Evolutionary conservation across 345 rosid genomes (phyloP).

Genomic region (Aquilaria sinensis): DNA sequence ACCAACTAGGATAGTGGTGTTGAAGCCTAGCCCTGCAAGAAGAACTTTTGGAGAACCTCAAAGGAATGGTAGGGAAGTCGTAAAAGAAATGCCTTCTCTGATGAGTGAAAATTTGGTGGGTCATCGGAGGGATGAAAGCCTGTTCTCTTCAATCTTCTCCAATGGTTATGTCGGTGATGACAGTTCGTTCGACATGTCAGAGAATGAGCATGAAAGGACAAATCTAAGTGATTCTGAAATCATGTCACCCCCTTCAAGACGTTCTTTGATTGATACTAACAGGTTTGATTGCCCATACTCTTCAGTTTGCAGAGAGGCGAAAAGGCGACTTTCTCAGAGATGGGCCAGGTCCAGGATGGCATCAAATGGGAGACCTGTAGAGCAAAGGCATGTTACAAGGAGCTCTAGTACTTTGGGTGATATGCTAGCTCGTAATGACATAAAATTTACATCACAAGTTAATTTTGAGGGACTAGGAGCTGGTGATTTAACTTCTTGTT

Average conservation of each 20-base stretch:
- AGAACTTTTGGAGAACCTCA: conserved; percentile 39
- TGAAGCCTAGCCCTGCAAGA: conserved; percentile 79
- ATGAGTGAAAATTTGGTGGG: conserved; percentile 47
- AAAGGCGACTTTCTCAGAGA: conserved; percentile 27
- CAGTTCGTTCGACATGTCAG: conserved; percentile 75
- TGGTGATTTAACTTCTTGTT: conserved; percentile 46
- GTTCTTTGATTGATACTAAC: conserved; percentile 77
- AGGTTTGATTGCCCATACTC: conserved; percentile 64
- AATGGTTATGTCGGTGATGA: conserved; percentile 83
- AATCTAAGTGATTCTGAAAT: conserved; percentile 73
- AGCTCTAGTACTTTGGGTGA: conserved; percentile 90
- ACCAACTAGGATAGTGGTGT: conserved; percentile 79
- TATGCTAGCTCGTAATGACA: conserved; percentile 84
- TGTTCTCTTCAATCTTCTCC: conserved; percentile 73
- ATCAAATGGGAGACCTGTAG: conserved; percentile 47
- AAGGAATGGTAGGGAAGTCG: conserved; percentile 52
- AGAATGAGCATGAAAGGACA: conserved; percentile 41
- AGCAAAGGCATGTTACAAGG: conserved; percentile 37
- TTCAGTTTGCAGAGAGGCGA: conserved; percentile 44
- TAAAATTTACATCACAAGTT: conserved; percentile 24
- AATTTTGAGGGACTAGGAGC: conserved; percentile 41
- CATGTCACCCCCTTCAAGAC: conserved; percentile 68
- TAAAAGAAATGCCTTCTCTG: conserved; percentile 46
- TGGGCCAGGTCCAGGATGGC: conserved; percentile 34
- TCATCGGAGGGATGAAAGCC: conserved; percentile 68